phyloP scores from a whole-genome alignment of 352 stramenopile genomes.

The Phytopythium cucurbitacearum region DNA sequence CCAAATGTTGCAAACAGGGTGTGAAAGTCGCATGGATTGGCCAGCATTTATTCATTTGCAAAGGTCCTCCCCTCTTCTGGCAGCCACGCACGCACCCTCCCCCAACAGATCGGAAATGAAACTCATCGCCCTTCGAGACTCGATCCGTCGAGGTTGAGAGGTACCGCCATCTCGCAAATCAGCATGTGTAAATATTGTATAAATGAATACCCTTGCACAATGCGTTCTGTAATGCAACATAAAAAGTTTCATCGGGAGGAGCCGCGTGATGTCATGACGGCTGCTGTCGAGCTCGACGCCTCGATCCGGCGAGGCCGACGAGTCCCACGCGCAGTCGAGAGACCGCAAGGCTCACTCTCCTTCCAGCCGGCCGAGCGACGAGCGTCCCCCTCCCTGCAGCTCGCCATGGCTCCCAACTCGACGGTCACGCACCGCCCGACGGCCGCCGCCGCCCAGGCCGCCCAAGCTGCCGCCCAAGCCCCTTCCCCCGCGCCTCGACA shows the following conservation, averaged over 20 bases:
- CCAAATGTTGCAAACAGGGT: too few relatives aligned
- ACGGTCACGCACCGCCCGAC: neutral
- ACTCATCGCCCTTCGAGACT: too few relatives aligned
- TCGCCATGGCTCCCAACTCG: conserved; percentile 2
- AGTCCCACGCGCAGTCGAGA: neutral
- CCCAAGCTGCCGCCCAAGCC: neutral
- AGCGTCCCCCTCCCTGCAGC: neutral
- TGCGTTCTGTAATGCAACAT: neutral
- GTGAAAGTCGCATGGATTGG: too few relatives aligned
- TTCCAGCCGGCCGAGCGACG: neutral
- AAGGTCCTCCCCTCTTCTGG: too few relatives aligned
- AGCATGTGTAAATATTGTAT: too few relatives aligned
- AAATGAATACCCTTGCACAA: neutral
- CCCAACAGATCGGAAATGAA: too few relatives aligned
- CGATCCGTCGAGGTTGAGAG: too few relatives aligned
- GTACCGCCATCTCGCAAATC: too few relatives aligned
- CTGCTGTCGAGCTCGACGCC: neutral
- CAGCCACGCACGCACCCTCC: too few relatives aligned
- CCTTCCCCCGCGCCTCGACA: neutral
- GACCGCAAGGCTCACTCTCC: neutral
- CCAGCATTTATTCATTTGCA: too few relatives aligned
- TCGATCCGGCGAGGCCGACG: neutral
- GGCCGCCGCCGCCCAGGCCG: neutral
- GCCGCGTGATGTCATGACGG: neutral
- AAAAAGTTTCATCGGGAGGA: neutral